A percentile compares a stretch with the other conserved stretches of the same genome.
Conservation (phyloP, 2,329 filamentous ascomycete species). For the Cercospora sesami region DNA sequence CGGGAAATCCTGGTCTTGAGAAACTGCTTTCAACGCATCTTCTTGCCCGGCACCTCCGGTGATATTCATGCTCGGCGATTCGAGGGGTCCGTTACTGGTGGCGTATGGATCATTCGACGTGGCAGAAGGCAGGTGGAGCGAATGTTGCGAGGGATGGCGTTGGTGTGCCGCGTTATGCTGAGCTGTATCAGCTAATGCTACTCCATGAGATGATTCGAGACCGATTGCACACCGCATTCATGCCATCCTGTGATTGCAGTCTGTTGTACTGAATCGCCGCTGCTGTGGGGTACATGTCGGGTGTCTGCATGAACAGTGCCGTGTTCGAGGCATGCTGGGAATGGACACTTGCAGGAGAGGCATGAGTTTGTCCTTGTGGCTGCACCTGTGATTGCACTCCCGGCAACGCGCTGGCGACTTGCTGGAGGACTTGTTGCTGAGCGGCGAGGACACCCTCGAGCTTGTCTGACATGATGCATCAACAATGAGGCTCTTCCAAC, state of each 20-base stretch:
- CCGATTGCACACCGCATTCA: not conserved
- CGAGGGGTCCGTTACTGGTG: constrained; percentile 48
- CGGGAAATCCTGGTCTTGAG: constrained; percentile 54
- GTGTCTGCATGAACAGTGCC: constrained; percentile 50
- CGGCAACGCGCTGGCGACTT: constrained; percentile 39
- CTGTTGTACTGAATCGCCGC: constrained; percentile 32
- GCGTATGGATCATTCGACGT: constrained; percentile 34
- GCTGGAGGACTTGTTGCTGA: constrained; percentile 50
- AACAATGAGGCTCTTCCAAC: not conserved
- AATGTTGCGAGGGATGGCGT: constrained; percentile 26
- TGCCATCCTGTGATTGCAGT: constrained; percentile 20
- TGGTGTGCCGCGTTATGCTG: constrained; percentile 23
- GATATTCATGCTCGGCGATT: constrained; percentile 60
- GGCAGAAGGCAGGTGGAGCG: constrained; percentile 23
- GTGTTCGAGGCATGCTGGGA: constrained; percentile 48
- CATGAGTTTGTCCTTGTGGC: constrained; percentile 12
- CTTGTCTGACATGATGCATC: constrained; percentile 41
- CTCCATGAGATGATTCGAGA: not conserved
- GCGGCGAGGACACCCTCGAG: constrained; percentile 47
- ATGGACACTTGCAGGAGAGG: constrained; percentile 26
- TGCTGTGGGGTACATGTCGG: constrained; percentile 40
- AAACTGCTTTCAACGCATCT: constrained; percentile 29
- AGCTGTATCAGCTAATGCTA: constrained; percentile 12
- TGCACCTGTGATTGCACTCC: constrained; percentile 20
- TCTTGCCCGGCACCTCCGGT: constrained; percentile 35